Conservation (phyloP, 2,329 filamentous ascomycete genomes). For the Sclerotinia sclerotiorum region DNA sequence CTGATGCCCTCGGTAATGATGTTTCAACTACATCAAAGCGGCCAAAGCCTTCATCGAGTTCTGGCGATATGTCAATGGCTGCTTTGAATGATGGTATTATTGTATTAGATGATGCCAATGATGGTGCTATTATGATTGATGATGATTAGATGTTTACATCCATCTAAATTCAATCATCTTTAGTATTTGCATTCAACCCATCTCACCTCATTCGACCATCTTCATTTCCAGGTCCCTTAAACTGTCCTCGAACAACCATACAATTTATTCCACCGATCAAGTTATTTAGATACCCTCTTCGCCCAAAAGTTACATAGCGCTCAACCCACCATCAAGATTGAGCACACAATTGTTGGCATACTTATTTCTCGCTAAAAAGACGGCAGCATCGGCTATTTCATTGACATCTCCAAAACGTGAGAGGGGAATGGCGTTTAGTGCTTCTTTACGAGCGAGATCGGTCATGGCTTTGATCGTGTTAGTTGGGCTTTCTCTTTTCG, state of each 20-base stretch:
- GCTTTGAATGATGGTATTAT: constrained; percentile 38
- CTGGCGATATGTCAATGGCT: constrained; percentile 37
- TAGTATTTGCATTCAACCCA: neutral
- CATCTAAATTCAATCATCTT: neutral
- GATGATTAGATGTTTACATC: constrained; percentile 50
- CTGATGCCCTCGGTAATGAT: constrained; percentile 32
- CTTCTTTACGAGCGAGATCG: constrained; percentile 38
- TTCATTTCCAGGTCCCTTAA: neutral
- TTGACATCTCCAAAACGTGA: constrained; percentile 64
- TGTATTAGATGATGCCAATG: constrained; percentile 43
- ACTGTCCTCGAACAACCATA: neutral
- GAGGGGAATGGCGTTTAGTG: constrained; percentile 58
- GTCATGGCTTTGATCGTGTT: constrained; percentile 45
- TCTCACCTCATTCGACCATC: neutral
- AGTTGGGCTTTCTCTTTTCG: neutral
- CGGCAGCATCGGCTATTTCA: constrained; percentile 79
- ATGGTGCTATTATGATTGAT: constrained; percentile 66
- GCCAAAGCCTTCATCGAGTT: constrained; percentile 40
- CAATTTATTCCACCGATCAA: neutral
- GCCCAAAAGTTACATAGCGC: constrained; percentile 53
- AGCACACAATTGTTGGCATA: constrained; percentile 87
- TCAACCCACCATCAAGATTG: constrained; percentile 82
- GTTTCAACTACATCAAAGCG: constrained; percentile 29
- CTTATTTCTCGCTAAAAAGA: constrained; percentile 73
- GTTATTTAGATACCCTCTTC: neutral